phyloP scores from a whole-genome alignment of 2,329 filamentous ascomycete genomes.

The Aspergillus brasiliensis region DNA sequence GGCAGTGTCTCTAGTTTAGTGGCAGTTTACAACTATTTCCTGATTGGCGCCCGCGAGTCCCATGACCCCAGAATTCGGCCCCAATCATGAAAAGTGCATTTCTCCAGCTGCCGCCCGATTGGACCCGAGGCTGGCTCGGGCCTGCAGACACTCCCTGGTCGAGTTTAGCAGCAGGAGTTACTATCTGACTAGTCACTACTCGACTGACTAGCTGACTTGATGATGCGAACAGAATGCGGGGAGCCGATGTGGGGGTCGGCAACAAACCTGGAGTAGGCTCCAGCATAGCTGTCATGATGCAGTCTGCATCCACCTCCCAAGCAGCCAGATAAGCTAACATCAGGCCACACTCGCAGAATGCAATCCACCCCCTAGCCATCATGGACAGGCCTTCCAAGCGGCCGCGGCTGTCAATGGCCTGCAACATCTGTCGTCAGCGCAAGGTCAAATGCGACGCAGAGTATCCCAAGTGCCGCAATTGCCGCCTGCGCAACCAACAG shows the following conservation, averaged over 20 bases:
- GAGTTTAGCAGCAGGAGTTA: background rate
- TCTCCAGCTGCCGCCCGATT: too few relatives aligned
- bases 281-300: too few relatives aligned
- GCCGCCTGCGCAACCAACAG: conserved; percentile 22
- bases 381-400: conserved; percentile 15
- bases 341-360: background rate
- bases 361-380: background rate
- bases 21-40: too few relatives aligned
- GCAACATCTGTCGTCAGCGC: conserved; percentile 29
- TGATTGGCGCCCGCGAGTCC: too few relatives aligned
- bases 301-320: too few relatives aligned
- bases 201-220: too few relatives aligned
- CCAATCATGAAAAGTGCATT: background rate
- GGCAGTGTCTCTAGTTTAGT: too few relatives aligned
- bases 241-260: too few relatives aligned
- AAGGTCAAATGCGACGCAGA: conserved; percentile 33
- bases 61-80: too few relatives aligned
- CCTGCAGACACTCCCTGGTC: background rate
- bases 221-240: too few relatives aligned
- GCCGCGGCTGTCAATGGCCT: conserved; percentile 26
- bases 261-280: too few relatives aligned
- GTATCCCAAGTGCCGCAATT: conserved; percentile 32
- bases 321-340: background rate
- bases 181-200: too few relatives aligned
- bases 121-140: background rate